Base-by-base conservation (phyloP, 768 basidiomycete species). In the Gymnopilus junonius region DNA sequence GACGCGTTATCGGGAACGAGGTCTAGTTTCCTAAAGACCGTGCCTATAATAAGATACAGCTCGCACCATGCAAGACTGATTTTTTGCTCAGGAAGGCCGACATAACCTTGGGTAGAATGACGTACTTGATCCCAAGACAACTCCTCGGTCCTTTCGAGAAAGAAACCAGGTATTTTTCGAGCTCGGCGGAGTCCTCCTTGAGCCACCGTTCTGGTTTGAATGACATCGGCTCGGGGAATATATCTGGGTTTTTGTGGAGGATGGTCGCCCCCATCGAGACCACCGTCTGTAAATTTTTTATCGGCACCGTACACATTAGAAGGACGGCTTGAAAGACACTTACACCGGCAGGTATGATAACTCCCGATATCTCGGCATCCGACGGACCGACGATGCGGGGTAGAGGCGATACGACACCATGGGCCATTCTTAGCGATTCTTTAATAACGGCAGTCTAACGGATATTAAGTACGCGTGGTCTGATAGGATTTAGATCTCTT, bases 141-240 rank as follows among this genome's bases (percentile, higher is more conserved):
- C 76, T 77, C n/a, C 82, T 67, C 6, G 80, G 80, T 0, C 82
- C 82, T 65, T 78, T 81, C 23, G 79, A 79, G 64, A 84, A 82
- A 15, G 77, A 65, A 6, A 81, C 79, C 8, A 83, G 71, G 59
- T 79, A 77, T 25, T 74, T 73, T 17, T 82, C 80, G 29, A 83
- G 75, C 17, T 77, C 71, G 14, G 70, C 67, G 8, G 76, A 72
- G 37, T 76, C 65, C 4, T 72, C 64, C 17, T 71, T 67, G 1
- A 82, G 70, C 83, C 82, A 83, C 25, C 83, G 70, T 48, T 82
- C 79, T 0, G 82, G 81, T 17, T 67, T 55, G 63, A 84, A 83
- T 7, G 31, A 57, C 20, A 70, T 61, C 0, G 83, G 81, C 12
- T 81, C 71, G 4, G 76, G 75, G 63, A 83, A 84, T 14, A 84